These are phyloP conservation scores for Blastomyces gilchristii DNA, from an alignment of 2,329 filamentous ascomycete species.

Conservation along the genomic window DNA sequence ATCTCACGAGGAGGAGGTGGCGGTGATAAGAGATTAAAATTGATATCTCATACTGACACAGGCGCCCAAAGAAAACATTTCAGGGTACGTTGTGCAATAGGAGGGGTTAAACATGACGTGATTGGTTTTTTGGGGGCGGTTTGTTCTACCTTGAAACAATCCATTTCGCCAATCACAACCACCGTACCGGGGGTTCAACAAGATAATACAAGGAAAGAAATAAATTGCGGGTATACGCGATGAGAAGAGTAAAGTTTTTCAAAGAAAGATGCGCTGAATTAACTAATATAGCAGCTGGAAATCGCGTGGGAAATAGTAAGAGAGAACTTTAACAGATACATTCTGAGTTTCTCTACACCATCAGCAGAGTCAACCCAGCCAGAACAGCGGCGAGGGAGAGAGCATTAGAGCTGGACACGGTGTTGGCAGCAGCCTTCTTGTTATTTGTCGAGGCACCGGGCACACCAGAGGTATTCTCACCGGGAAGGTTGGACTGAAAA, in stretches of 20 bases:
- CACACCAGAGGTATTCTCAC: slow-evolving; percentile 28
- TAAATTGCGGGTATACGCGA: neutral
- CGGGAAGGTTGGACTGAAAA: slow-evolving; percentile 48
- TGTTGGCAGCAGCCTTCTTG: slow-evolving; percentile 13
- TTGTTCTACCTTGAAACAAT: neutral
- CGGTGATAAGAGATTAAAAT: neutral
- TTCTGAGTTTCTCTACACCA: slow-evolving; percentile 2
- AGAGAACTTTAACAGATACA: neutral
- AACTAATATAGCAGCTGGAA: neutral
- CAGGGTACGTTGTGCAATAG: neutral
- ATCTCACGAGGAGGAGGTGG: neutral
- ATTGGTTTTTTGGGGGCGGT: neutral
- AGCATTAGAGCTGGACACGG: slow-evolving; percentile 11
- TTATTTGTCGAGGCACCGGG: slow-evolving; percentile 19
- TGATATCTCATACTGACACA: no score
- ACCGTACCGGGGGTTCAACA: neutral
- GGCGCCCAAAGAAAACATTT: neutral
- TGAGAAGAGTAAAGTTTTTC: neutral
- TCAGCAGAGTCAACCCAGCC: slow-evolving; percentile 10
- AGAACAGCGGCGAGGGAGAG: slow-evolving; percentile 8
- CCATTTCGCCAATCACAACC: neutral
- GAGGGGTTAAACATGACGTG: neutral
- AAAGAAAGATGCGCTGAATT: neutral
- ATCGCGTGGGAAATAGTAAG: neutral
- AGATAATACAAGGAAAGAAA: neutral